Percentiles rank a stretch among this genome's conserved stretches.
phyloP scores from a whole-genome alignment of 441 rosid species.

The Euphorbia corollata region DNA sequence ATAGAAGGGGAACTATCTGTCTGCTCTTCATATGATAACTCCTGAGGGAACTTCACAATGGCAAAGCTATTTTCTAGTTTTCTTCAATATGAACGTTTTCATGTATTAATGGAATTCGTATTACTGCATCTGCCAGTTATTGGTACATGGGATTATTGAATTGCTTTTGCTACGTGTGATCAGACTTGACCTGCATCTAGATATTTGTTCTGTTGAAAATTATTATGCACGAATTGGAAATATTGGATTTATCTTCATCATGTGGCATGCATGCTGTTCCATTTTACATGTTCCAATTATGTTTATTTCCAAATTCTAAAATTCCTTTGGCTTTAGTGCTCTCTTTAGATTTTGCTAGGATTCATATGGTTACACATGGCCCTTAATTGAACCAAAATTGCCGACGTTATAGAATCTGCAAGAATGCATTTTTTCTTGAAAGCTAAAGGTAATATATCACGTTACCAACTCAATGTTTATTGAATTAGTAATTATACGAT shows the following conservation, averaged over 20 bases:
- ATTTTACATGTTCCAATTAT: too few relatives aligned
- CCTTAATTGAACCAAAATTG: neutral
- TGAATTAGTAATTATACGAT: slow-evolving; percentile 17
- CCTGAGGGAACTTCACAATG: neutral
- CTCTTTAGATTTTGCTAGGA: slow-evolving; percentile 2
- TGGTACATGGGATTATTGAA: neutral
- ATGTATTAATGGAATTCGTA: neutral
- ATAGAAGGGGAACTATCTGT: too few relatives aligned
- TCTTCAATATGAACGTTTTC: slow-evolving; percentile 5
- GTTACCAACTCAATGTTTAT: neutral
- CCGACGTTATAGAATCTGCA: too few relatives aligned
- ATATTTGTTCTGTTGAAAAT: slow-evolving; percentile 2
- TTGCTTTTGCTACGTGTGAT: neutral
- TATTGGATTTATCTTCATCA: neutral
- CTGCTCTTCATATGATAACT: neutral
- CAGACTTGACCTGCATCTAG: slow-evolving; percentile 4
- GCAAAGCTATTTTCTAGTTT: neutral
- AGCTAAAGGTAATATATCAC: neutral
- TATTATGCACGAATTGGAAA: neutral
- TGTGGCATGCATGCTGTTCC: neutral
- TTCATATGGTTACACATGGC: neutral
- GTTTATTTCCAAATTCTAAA: neutral
- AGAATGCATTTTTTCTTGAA: too few relatives aligned
- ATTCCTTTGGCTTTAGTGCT: slow-evolving; percentile 11
- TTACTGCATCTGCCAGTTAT: neutral